Evolutionary conservation across 768 basidiomycete genomes (phyloP).

Genomic region (Naganishia vishniacii): DNA sequence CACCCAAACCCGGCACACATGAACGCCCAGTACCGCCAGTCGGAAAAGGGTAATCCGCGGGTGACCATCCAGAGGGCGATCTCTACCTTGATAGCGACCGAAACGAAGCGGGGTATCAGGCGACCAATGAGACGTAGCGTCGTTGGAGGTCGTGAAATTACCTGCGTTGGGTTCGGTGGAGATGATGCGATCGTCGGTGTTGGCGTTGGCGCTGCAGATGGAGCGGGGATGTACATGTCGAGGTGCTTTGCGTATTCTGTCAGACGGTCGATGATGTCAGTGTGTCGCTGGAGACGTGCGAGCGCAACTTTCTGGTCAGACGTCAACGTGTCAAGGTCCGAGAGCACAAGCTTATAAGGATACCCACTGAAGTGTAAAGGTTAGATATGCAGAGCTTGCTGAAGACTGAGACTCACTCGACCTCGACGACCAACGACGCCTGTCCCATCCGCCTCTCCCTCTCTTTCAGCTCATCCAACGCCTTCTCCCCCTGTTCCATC

Average conservation of each 20-base stretch:
- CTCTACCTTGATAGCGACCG: constrained; percentile 11
- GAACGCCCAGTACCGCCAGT: constrained; percentile 3
- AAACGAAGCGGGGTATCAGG: not conserved
- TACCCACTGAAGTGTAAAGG: not conserved
- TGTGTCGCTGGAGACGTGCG: not conserved
- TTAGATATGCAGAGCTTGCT: not conserved
- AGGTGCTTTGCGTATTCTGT: not conserved
- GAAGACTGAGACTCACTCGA: constrained; percentile 15
- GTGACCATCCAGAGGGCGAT: constrained; percentile 25
- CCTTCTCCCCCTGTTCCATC: not conserved
- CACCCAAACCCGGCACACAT: not conserved
- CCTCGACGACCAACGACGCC: not conserved
- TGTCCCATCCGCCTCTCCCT: not conserved
- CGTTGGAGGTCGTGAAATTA: not conserved
- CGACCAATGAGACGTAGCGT: not conserved
- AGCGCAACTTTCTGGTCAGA: not conserved
- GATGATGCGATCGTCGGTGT: not conserved
- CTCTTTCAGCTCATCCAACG: not conserved
- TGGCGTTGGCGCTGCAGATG: not conserved
- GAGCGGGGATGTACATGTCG: not conserved
- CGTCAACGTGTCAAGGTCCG: not conserved
- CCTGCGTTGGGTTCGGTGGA: not conserved
- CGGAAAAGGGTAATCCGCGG: not conserved
- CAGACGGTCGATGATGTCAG: not conserved
- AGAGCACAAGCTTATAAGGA: constrained; percentile 23